Conservation (phyloP, 78 protist species). For the Blattamonas nauphoetae region DNA sequence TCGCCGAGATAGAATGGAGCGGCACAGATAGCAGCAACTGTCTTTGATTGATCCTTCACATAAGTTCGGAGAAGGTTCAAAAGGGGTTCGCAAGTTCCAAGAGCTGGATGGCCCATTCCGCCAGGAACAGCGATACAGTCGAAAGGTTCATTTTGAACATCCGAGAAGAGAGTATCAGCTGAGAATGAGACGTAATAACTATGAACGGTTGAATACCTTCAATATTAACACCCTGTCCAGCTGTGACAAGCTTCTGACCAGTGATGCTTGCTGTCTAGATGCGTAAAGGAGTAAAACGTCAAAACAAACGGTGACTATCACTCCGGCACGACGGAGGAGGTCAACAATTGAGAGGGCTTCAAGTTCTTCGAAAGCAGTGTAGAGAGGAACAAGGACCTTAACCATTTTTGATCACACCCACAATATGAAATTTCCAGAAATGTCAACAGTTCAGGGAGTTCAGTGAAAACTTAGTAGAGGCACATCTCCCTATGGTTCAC, state of each 20-base stretch:
- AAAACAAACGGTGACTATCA: neutral
- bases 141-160: neutral
- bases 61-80: neutral
- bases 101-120: neutral
- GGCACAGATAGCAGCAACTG: neutral
- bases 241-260: neutral
- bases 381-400: neutral
- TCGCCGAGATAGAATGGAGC: neutral
- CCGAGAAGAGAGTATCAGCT: neutral
- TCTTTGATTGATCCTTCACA: neutral
- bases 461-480: no score
- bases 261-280: neutral
- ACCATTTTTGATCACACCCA: no score
- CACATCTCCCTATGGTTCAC: no score
- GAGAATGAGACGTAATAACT: neutral
- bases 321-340: conserved; percentile 3
- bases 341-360: conserved; percentile 3
- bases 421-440: no score
- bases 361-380: neutral
- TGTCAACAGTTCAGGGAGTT: no score
- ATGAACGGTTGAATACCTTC: neutral
- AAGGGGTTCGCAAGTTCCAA: neutral
- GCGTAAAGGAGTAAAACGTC: neutral
- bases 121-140: neutral
- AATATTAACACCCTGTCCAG: neutral